phyloP scores from a whole-genome alignment of 768 basidiomycete species.

The Mycena maculata region DNA sequence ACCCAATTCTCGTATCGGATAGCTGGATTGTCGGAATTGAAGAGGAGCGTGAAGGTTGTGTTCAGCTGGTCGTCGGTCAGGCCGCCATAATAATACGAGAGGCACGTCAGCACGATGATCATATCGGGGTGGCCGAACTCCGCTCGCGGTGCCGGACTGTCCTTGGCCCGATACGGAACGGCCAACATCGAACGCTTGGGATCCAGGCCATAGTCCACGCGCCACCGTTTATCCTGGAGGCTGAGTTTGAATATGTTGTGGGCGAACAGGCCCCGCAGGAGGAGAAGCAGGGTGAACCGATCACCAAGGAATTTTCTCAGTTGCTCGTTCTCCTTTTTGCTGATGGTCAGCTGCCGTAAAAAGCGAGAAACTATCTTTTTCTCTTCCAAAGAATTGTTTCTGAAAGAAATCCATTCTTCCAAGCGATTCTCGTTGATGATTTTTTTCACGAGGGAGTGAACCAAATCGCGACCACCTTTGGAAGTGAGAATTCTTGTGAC shows the following conservation, averaged over 20 bases:
- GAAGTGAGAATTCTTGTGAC: slow-evolving; percentile 12
- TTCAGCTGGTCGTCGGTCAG: slow-evolving; percentile 52
- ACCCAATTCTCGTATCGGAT: slow-evolving; percentile 57
- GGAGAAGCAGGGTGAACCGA: slow-evolving; percentile 44
- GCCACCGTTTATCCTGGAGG: slow-evolving; percentile 56
- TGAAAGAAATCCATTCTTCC: slow-evolving; percentile 21
- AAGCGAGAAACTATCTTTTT: slow-evolving; percentile 6
- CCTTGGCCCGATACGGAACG: slow-evolving; percentile 66
- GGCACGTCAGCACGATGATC: slow-evolving; percentile 56
- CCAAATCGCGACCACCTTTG: background rate
- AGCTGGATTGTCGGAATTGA: slow-evolving; percentile 54
- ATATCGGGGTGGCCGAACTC: slow-evolving; percentile 69
- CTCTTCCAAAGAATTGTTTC: slow-evolving; percentile 2
- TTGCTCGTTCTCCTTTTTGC: slow-evolving; percentile 13
- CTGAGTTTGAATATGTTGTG: slow-evolving; percentile 53
- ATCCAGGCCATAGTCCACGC: slow-evolving; percentile 66
- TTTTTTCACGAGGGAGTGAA: background rate
- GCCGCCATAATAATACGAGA: slow-evolving; percentile 63
- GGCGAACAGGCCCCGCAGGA: slow-evolving; percentile 59
- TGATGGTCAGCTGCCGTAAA: background rate
- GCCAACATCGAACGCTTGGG: slow-evolving; percentile 56
- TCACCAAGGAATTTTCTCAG: slow-evolving; percentile 6
- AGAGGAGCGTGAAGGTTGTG: slow-evolving; percentile 51
- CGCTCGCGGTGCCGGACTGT: slow-evolving; percentile 56
- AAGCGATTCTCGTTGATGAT: slow-evolving; percentile 14